Evolutionary conservation across 192 early-diverging fungal species (phyloP).

Genomic region (Thamnidium elegans): DNA sequence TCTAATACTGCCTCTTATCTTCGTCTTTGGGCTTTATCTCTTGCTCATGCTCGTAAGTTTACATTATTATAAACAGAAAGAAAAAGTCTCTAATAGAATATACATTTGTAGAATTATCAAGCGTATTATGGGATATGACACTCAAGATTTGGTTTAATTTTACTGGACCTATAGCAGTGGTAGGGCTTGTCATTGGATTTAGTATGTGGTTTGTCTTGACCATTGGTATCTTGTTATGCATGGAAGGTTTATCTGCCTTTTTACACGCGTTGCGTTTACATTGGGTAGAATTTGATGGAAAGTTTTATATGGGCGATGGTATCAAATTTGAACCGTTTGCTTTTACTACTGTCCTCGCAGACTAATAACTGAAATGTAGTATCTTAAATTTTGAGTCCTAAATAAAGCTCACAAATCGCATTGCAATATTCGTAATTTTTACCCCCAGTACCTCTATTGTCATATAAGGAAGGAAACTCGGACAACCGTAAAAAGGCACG

Average conservation of each 20-base stretch:
- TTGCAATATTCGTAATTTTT: too few species aligned
- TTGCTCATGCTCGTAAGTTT: slow-evolving; percentile 80
- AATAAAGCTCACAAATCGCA: too few species aligned
- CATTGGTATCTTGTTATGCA: slow-evolving; percentile 70
- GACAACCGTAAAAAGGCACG: too few species aligned
- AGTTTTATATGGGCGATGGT: slow-evolving; percentile 93
- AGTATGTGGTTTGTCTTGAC: slow-evolving; percentile 88
- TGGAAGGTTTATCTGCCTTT: slow-evolving; percentile 88
- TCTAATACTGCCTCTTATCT: slow-evolving; percentile 99
- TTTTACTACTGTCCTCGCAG: slow-evolving; percentile 46
- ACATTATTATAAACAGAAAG: too few species aligned
- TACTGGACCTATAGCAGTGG: slow-evolving; percentile 49
- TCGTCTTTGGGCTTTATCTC: slow-evolving; percentile 96
- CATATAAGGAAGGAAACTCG: too few species aligned
- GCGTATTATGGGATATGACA: slow-evolving; percentile 96
- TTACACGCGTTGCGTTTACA: slow-evolving; percentile 90
- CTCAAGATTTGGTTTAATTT: slow-evolving; percentile 54
- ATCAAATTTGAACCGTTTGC: slow-evolving; percentile 89
- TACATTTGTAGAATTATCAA: slow-evolving; percentile 74
- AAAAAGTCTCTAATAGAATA: background rate
- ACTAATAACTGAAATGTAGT: too few species aligned
- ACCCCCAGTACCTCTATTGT: too few species aligned
- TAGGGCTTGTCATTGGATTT: slow-evolving; percentile 80
- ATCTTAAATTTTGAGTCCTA: too few species aligned
- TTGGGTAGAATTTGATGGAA: slow-evolving; percentile 98